Evolutionary conservation across 345 rosid genomes (phyloP).

Genomic region (Eucalyptus globulus): DNA sequence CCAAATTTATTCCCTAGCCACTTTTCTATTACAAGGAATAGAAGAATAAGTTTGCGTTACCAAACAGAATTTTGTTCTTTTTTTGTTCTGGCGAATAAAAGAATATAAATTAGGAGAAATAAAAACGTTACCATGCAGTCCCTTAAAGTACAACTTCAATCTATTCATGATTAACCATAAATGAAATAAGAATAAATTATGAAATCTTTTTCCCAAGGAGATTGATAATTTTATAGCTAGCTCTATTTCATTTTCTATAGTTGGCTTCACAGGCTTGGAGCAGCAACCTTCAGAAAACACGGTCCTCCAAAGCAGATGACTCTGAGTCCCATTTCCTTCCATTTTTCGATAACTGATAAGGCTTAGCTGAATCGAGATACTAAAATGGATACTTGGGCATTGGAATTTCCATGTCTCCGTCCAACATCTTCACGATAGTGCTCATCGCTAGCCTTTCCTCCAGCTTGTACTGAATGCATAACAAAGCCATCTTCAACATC

Average conservation of each 20-base stretch:
- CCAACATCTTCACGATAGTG: not conserved
- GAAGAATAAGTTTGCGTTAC: too few relatives aligned
- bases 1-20: too few relatives aligned
- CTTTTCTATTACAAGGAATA: too few relatives aligned
- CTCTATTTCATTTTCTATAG: not conserved
- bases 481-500: not conserved
- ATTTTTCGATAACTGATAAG: not conserved
- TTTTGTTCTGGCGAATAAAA: rapidly evolving
- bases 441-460: not conserved
- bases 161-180: too few relatives aligned
- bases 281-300: not conserved
- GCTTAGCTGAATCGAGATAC: not conserved
- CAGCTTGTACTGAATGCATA: not conserved
- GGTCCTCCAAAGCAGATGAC: not conserved
- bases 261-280: not conserved
- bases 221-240: not conserved
- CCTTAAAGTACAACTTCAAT: too few relatives aligned
- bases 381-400: not conserved
- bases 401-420: not conserved
- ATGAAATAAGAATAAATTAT: too few relatives aligned
- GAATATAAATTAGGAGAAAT: too few relatives aligned
- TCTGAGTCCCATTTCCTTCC: not conserved
- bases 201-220: not conserved
- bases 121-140: too few relatives aligned
- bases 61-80: too few relatives aligned